A percentile compares a stretch with the other conserved stretches of the same genome.
These are phyloP conservation scores for Kwoniella dejecticola DNA, from an alignment of 768 basidiomycete genomes.

Conservation along the genomic window DNA sequence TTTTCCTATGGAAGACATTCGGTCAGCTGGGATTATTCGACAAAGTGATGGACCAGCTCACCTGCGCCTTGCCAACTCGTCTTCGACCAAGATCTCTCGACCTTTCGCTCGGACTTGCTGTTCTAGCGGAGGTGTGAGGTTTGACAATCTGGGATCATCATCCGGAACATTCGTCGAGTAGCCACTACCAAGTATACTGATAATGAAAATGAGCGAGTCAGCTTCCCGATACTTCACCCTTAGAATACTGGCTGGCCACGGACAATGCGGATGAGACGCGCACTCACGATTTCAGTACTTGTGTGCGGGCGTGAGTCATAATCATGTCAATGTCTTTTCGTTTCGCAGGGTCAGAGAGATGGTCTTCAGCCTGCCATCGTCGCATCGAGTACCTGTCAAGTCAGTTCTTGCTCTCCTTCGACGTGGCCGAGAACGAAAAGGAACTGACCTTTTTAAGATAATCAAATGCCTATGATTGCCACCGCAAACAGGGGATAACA, in stretches of 20 bases:
- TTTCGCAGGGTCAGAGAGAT: conserved; percentile 43
- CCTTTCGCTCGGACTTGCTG: conserved; percentile 46
- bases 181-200: conserved; percentile 47
- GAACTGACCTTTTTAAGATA: conserved; percentile 55
- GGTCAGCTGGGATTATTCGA: not conserved
- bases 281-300: conserved; percentile 47
- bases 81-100: conserved; percentile 52
- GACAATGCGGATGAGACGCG: no score
- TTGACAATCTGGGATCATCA: conserved; percentile 43
- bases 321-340: conserved; percentile 54
- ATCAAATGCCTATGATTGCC: conserved; percentile 50
- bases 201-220: not conserved
- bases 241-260: not conserved
- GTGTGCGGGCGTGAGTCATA: conserved; percentile 50
- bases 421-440: not conserved
- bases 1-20: conserved; percentile 29
- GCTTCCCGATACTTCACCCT: no score
- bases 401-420: conserved; percentile 18
- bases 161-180: conserved; percentile 47
- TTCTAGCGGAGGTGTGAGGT: conserved; percentile 49
- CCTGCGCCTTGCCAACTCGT: conserved; percentile 50
- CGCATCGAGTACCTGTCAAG: not conserved
- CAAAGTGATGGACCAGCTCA: conserved; percentile 15
- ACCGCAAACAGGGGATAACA: not conserved
- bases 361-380: conserved; percentile 45